These are phyloP conservation scores for Mariannaea sp. DNA, from an alignment of 2,329 filamentous ascomycete genomes.

Conservation along the genomic window DNA sequence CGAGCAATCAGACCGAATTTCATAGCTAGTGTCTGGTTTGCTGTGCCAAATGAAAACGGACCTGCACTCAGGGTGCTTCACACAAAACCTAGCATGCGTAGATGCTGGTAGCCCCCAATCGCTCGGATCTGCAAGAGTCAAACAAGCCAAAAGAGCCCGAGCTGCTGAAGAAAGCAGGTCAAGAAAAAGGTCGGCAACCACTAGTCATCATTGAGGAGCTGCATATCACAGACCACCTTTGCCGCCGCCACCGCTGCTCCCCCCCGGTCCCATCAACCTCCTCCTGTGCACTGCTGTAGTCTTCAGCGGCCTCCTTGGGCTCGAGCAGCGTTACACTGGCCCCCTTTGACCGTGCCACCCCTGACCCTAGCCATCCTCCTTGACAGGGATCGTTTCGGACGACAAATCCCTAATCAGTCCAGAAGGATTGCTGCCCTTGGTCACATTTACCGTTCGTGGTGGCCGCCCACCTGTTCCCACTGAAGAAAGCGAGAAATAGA, in stretches of 20 bases:
- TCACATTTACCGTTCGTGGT: background rate
- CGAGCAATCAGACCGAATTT: conserved; percentile 7
- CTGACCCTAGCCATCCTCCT: conserved; percentile 1
- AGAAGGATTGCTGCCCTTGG: conserved; percentile 8
- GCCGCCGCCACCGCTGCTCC: conserved; percentile 13
- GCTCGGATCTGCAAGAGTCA: background rate
- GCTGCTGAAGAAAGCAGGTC: conserved; percentile 3
- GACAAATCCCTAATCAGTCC: conserved; percentile 2
- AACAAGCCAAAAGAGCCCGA: background rate
- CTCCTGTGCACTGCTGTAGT: background rate
- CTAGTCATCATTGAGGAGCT: background rate
- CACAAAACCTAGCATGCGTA: too few relatives aligned
- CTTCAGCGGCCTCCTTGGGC: background rate
- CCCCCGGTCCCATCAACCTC: background rate
- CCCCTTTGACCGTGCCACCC: background rate
- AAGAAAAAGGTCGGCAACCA: conserved; percentile 1
- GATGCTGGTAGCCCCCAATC: background rate
- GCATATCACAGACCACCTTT: conserved; percentile 9
- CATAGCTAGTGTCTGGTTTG: conserved; percentile 3
- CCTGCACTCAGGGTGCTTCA: background rate
- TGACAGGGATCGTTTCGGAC: conserved; percentile 14
- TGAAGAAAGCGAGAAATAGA: background rate
- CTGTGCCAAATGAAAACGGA: conserved; percentile 4
- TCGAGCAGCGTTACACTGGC: conserved; percentile 4
- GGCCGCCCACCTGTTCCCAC: too few relatives aligned